These are phyloP conservation scores for Scytalidium lignicola DNA, from an alignment of 2,329 filamentous ascomycete species.

Conservation along the genomic window DNA sequence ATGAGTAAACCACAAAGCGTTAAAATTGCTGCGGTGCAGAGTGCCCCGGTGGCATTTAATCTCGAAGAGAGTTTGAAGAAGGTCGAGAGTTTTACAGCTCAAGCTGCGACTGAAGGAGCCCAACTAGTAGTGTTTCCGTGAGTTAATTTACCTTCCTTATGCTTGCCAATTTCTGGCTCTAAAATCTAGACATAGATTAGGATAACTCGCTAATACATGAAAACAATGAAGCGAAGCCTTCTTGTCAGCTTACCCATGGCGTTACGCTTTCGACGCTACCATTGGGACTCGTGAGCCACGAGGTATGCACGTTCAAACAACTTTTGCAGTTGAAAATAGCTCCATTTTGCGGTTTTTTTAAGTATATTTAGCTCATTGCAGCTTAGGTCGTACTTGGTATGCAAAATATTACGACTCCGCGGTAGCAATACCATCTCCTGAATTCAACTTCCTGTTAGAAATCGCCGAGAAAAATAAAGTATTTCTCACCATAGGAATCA, in stretches of 20 bases:
- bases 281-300: slow-evolving; percentile 34
- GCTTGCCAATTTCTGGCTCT: no score
- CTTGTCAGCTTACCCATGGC: slow-evolving; percentile 37
- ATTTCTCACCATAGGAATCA: slow-evolving; percentile 33
- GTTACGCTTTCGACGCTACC: slow-evolving; percentile 38
- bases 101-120: slow-evolving; percentile 32
- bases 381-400: slow-evolving; percentile 35
- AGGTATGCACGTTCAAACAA: slow-evolving; percentile 19
- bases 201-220: no score
- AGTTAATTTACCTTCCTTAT: no score
- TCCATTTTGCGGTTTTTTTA: no score
- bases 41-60: slow-evolving; percentile 35
- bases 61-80: slow-evolving; percentile 32
- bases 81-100: slow-evolving; percentile 26
- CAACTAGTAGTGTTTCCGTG: slow-evolving; percentile 37
- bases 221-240: slow-evolving; percentile 30
- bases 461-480: slow-evolving; percentile 31
- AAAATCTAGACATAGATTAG: no score
- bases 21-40: slow-evolving; percentile 35
- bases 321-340: no score
- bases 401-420: slow-evolving; percentile 35
- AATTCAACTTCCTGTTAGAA: slow-evolving; percentile 28
- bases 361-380: not conserved
- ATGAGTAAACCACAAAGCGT: slow-evolving; percentile 8
- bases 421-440: slow-evolving; percentile 33